A percentile compares a stretch with the other conserved stretches of the same genome.
Conservation (phyloP, 2,329 filamentous ascomycete genomes). For the Didymella arachidicola region DNA sequence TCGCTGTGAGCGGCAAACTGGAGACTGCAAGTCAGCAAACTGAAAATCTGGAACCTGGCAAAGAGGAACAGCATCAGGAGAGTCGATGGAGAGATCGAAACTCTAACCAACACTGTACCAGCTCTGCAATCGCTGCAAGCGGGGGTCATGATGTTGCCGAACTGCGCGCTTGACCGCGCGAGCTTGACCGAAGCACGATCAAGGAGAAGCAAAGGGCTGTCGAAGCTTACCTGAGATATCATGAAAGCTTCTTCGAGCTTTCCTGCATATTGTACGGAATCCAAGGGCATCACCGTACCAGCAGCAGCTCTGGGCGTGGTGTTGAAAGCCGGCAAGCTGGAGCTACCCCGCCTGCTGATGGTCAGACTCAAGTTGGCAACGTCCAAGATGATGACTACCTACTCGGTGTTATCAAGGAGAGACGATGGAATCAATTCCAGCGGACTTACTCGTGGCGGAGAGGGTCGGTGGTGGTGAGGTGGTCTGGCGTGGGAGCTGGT, state of each 20-base stretch:
- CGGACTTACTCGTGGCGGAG: neutral
- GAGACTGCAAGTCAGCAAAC: neutral
- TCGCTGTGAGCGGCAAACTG: neutral
- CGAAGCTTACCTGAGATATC: neutral
- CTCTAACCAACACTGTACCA: neutral
- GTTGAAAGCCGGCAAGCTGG: neutral
- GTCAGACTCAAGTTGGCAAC: neutral
- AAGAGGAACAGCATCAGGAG: neutral
- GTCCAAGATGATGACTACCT: neutral
- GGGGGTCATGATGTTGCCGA: neutral
- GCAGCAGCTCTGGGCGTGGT: neutral
- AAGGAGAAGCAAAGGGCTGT: neutral
- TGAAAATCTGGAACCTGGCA: neutral
- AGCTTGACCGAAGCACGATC: neutral
- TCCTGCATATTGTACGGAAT: too few species aligned
- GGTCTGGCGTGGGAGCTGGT: neutral
- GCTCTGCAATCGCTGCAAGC: neutral
- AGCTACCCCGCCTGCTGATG: neutral
- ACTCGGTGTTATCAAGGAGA: neutral
- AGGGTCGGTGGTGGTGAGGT: neutral
- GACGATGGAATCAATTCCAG: neutral
- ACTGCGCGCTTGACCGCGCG: neutral
- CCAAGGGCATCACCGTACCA: neutral
- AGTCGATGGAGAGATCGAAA: neutral
- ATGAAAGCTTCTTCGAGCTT: neutral